Base-by-base conservation (phyloP, 768 basidiomycete genomes). In the Lyophyllum shimeji region DNA sequence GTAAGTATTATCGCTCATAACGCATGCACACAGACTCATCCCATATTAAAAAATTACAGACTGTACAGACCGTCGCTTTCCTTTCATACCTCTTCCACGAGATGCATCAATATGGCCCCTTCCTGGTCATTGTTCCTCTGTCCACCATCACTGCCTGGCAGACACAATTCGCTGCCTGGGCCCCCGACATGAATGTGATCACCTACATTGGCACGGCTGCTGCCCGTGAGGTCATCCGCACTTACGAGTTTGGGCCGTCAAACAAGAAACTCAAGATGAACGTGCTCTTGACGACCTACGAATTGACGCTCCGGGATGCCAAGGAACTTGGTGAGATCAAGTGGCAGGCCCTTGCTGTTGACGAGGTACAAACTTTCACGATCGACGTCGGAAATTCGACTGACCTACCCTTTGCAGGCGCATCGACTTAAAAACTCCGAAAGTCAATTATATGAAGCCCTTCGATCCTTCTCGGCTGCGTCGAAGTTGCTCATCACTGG, bases 61-160 rank as follows among this genome's bases (percentile, higher is more conserved):
- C 91, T 18, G 95, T 99, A 7, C 97, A 99, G 78, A 95, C 95
- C 0, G 96, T 98, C 11, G 74, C 95, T 0, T 96, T 95, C 75
- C 80, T 99, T 23, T 95, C 94, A 1, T 98, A 91, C 69, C 89
- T 99, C 46, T 97, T 90, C 78, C 93, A 98, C 69, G 82, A 90
- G 63, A 76, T 88, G 74, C 82, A 90, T 49, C 96, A 98, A 70
- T 98, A 91, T 70, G 97, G 97, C 0, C 97, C 97, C 6, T 97
- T 95, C 81, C 81, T 98, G 52, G 93, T 98, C 63, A 95, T 99
- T 63, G 97, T 99, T 21, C 97, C 97, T 3, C 81, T 98, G 7
- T 98, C 96, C 7, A 99, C 97, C 7, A 95, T 98, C 64, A 93
- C 95, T 2, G 96, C 97, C 12, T 99, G 97, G 97, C 95, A 98